Conservation (phyloP, 2,329 filamentous ascomycete species). For the Monosporascus sp. region DNA sequence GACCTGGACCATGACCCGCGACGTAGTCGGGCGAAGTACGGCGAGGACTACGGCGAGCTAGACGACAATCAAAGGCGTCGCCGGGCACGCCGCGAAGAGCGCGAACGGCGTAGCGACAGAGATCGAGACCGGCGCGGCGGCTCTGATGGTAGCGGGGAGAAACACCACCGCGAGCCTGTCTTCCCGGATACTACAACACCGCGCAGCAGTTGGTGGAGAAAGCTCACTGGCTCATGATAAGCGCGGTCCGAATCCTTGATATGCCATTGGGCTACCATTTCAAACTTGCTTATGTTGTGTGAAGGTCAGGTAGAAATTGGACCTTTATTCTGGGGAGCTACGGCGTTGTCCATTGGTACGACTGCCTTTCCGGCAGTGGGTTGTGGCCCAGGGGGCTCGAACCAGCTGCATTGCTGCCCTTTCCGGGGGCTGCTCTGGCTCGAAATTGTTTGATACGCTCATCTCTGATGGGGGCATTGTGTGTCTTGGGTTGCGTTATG, state of each 20-base stretch:
- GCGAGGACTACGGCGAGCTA: conserved; percentile 37
- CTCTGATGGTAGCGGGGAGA: conserved; percentile 29
- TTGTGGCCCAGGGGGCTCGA: too few relatives aligned
- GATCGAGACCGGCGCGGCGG: conserved; percentile 23
- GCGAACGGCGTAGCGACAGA: conserved; percentile 24
- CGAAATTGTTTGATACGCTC: too few relatives aligned
- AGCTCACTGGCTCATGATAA: conserved; percentile 37
- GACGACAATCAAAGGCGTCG: conserved; percentile 39
- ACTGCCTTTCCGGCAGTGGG: too few relatives aligned
- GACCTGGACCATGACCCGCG: conserved; percentile 39
- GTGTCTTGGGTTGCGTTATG: too few relatives aligned
- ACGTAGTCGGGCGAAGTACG: conserved; percentile 23
- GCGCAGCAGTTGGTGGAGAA: conserved; percentile 56
- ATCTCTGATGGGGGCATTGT: too few relatives aligned
- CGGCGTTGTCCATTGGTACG: too few relatives aligned
- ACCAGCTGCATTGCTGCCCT: too few relatives aligned
- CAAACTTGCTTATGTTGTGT: neutral
- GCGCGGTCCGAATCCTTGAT: neutral
- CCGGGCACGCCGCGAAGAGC: conserved; percentile 40
- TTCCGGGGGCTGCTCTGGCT: too few relatives aligned
- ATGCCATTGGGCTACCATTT: neutral
- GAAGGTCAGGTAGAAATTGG: neutral
- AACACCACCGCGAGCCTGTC: conserved; percentile 34
- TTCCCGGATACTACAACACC: conserved; percentile 41
- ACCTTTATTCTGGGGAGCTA: too few relatives aligned